Evolutionary conservation across 2,329 filamentous ascomycete genomes (phyloP), one percentile per base, ranked within the genome.

Genomic region (Ophiostoma novo-ulmi): DNA sequence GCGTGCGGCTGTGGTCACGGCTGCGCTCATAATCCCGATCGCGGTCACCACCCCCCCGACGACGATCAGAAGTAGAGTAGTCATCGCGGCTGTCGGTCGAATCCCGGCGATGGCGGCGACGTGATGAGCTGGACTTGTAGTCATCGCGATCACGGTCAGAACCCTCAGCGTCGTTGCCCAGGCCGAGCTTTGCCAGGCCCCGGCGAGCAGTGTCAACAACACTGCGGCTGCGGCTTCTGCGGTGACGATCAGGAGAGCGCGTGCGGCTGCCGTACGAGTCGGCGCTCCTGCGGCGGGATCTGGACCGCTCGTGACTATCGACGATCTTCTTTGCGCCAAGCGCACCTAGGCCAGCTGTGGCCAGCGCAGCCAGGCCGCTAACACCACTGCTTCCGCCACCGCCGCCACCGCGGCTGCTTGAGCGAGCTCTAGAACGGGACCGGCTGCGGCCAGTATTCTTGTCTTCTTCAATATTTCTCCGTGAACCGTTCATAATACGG

Each of bases 401-500:
- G 41, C 80, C 67, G 20, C 67, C 44, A 79, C 80, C 80, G 52
- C 80, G 35, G 36, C 70, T 44, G 20, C 78, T 68, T 74, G 73
- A 67, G 80, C 88, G 87, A 71, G 86, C 72, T 26, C 86, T 84
- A 2, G 90, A 92, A 68, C 89, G 86, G 38, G 91, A 92, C 65
- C 88, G 88, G 74, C 90, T 92, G 66, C 89, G 85, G 20, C 87
- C 86, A 0, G 84, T 87, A 65, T 79, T 79, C 72, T 80, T 81
- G 79, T 85, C 89, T 81, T 84, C 87, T 76, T 84, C 88, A 78
- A 88, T 90, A 77, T 85, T 87, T 79, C 83, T 87, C 81, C 84
- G 85, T 67, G 91, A 88, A 26, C 94, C 94, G 77, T 97, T 94
- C 78, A 97, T 87, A 73, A 97, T 82, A 70, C 92, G 90, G 80